Base-by-base conservation (phyloP, 2,329 filamentous ascomycete genomes). In the Pseudogymnoascus sp. region DNA sequence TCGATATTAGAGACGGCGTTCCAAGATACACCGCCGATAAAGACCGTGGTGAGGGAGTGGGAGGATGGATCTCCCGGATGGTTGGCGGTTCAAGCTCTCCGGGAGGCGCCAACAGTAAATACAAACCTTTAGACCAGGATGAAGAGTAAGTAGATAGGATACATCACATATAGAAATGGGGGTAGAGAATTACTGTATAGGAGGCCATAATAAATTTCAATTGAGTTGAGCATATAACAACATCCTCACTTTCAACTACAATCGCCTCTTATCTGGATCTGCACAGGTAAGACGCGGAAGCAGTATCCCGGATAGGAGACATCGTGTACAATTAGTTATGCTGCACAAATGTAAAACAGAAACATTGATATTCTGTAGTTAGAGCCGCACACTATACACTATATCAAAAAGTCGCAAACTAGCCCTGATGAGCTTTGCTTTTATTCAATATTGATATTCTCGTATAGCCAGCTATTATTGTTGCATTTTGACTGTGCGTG, bases 21-120 rank as follows among this genome's bases (percentile, higher is more conserved):
- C 75, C 78, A 10, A 74, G 77, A 59, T 72, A 76, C 62, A 65
- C 67, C 67, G 64, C 71, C 68, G 67, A 72, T 66, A 69, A 69
- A 16, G 64, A 72, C 39, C 73, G 69, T 18, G 71, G 72, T 14
- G 83, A 88, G 69, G 86, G 87, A 3, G 76, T 89, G 62, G 85
- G 85, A 14, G 85, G 86, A 12, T 90, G 87, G 87, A 88, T 90
- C 68, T 85, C 82, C 51, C 84, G 83, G 45, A 83, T 90, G 75
- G 83, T 89, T 40, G 83, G 61, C n/a, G 71, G 68, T 45, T 66
- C 70, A 14, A 69, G 65, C 45, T 73, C 70, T 64, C 60, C 63
- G 1, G 66, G 66, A 47, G 68, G 68, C 65, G 67, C 66, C 16
- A 62, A 36, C 54, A 63, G 67, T 40, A 68, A 69, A 60, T 74